Base-by-base conservation (phyloP, 169 alveolate genomes). In the Neospora caninum region DNA sequence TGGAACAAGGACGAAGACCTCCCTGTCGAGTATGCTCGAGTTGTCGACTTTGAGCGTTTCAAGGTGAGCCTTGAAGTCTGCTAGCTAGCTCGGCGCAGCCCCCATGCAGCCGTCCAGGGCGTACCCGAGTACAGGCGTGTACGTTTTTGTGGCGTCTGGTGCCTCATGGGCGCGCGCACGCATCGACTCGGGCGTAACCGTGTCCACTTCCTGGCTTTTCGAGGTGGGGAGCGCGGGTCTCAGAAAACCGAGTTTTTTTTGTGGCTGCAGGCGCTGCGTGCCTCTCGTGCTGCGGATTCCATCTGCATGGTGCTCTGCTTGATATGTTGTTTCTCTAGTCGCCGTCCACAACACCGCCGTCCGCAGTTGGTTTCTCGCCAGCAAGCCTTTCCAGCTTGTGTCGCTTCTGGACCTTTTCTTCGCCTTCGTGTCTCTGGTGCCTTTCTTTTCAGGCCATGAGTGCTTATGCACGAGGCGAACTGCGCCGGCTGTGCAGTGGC, bases 1-100 rank as follows among this genome's bases (percentile, higher is more conserved):
- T 96, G 97, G 97, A 96, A 96, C 43, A 95, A 95, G 45, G 93
- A 93, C 88, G 97, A 95, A 83, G 95, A 94, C 88, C 92, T 96
- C 13, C 97, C 97, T 13, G 88, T 95, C 45, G 97, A 93, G 84
- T 96, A 95, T 88, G 91, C 96, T 31, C 88, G 96, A 41, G 94
- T 95, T 41, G 88, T 92, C 88, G 97, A 95, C 29, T 95, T 95
- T 18, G 95, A 95, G 49, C 80, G 93, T 82, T 78, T 93, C 92
- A 88, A 91, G 91, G 96, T 91, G 67, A 82, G 67, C 27, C 22
- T 20, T 34, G 34, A 16, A 64, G 6, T 45, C n/a, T 0, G 42
- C 7, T 36, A 31, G 18, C 22, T 22, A 25, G 67, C n/a, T n/a
- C n/a, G n/a, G n/a, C n/a, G n/a, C n/a, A n/a, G n/a, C n/a, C n/a